Conservation (phyloP, 2,329 filamentous ascomycete genomes). For the Fusarium avenaceum region DNA sequence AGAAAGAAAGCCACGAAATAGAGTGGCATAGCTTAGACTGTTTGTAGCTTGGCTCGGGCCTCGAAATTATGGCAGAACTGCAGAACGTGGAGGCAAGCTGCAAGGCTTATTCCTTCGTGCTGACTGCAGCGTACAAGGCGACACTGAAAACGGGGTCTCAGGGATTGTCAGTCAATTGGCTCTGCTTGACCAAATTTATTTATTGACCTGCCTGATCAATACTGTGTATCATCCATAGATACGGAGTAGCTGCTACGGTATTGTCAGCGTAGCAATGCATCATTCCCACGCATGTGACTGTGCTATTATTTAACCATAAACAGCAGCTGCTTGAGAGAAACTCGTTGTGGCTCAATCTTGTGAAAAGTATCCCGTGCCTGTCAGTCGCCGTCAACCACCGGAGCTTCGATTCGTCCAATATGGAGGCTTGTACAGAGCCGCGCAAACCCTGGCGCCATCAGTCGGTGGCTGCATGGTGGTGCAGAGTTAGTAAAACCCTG, state of each 20-base stretch:
- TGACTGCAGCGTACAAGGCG: conserved; percentile 12
- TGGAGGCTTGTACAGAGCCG: conserved; percentile 11
- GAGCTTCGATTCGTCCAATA: conserved; percentile 14
- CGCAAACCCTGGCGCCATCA: conserved; percentile 21
- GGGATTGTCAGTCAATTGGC: background rate
- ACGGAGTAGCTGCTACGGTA: background rate
- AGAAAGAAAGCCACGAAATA: conserved; percentile 28
- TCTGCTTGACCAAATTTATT: background rate
- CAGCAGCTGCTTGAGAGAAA: conserved; percentile 1
- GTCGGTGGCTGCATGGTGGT: conserved; percentile 13
- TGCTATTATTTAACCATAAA: background rate
- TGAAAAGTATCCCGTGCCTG: conserved; percentile 17
- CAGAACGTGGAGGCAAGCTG: conserved; percentile 14
- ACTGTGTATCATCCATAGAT: background rate
- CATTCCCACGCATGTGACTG: background rate
- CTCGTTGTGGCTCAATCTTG: conserved; percentile 13
- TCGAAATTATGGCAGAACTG: conserved; percentile 24
- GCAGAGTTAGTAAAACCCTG: conserved; percentile 12
- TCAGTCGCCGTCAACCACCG: conserved; percentile 1
- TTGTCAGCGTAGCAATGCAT: background rate
- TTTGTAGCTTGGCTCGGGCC: conserved; percentile 22
- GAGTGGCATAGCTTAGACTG: conserved; percentile 22
- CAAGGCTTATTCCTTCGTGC: conserved; percentile 23
- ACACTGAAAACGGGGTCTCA: conserved; percentile 4
- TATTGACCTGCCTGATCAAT: background rate